Percentiles rank a stretch among this genome's conserved stretches.
These are phyloP conservation scores for Lasiodiplodia theobromae DNA, from an alignment of 2,329 filamentous ascomycete genomes.

Conservation along the genomic window DNA sequence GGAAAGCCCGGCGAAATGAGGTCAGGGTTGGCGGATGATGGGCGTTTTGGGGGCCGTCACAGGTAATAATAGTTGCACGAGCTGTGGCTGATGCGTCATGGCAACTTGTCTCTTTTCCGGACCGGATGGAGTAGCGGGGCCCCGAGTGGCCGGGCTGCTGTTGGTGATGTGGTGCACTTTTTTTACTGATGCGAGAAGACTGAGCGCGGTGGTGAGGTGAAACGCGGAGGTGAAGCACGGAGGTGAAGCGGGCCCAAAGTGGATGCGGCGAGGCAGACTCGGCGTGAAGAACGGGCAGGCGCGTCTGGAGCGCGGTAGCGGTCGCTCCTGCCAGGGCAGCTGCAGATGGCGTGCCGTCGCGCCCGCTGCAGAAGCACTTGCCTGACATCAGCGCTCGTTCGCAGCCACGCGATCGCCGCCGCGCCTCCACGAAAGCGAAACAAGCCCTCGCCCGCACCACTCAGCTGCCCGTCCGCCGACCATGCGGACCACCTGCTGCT, in stretches of 20 bases:
- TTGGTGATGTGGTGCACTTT: neutral
- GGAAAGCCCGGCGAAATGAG: neutral
- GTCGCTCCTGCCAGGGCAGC: constrained; percentile 3
- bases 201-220: neutral
- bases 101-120: neutral
- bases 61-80: constrained; percentile 13
- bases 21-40: constrained; percentile 4
- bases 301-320: too few relatives aligned
- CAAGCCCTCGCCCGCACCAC: neutral
- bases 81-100: constrained; percentile 4
- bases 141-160: neutral
- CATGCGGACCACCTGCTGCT: constrained; percentile 19
- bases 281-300: too few relatives aligned
- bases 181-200: neutral
- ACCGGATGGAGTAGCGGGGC: neutral
- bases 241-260: neutral
- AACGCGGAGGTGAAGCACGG: constrained; percentile 1
- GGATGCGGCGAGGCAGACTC: constrained; percentile 16
- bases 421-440: constrained; percentile 13
- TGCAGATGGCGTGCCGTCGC: neutral
- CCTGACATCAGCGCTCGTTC: constrained; percentile 22
- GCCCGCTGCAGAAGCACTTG: constrained; percentile 12
- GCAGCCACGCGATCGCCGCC: constrained; percentile 8
- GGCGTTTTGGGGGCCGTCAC: constrained; percentile 16
- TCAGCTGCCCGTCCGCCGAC: constrained; percentile 14